Base-by-base conservation (phyloP, 2,329 filamentous ascomycete species). In the Atkinsonella hypoxylon region DNA sequence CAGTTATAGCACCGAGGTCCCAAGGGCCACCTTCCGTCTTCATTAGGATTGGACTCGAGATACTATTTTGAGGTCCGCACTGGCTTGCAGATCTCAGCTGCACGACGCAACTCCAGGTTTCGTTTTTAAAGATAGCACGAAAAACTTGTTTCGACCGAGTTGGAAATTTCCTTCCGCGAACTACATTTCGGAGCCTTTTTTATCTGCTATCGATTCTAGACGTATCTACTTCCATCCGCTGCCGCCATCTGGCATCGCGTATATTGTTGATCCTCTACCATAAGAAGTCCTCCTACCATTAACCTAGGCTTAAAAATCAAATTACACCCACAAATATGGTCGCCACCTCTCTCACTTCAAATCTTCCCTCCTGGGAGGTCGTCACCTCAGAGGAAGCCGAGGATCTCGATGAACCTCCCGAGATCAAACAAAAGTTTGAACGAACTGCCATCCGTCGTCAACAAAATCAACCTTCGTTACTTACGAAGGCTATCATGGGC, bases 391-490 rank as follows among this genome's bases (percentile, higher is more conserved):
- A 80, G 53, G 89, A 95, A 51, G 66, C 82, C 58, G 70, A 85
- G 56, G 91, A 96, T 61, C 76, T 83, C 47, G 91, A 97, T 67
- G 91, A 97, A 67, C 90, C 90, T 47, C 89, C 90, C 60, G 90
- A 96, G 69, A 61, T 65, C 53, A 42, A 52, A 61, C 57, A 60
- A 48, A 57, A 70, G 63, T 66, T 81, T 72, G 63, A 67, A 61
- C 73, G 71, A 66, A 74, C 68, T 48, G 64, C 63, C 46, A 69
- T 76, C 50, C 71, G 71, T 60, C 69, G 71, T 39, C 67, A 75
- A 34, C 71, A 65, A 32, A 75, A 78, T 50, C 81, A 87, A 58
- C 80, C 89, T 61, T 97, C 93, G 13, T 78, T 98, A 39, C 74
- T 98, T 60, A 97, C 93, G 22, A 84, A 82, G 63, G 91, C 90